phyloP scores from a whole-genome alignment of 306 rosid species.

The Prunus mume region DNA sequence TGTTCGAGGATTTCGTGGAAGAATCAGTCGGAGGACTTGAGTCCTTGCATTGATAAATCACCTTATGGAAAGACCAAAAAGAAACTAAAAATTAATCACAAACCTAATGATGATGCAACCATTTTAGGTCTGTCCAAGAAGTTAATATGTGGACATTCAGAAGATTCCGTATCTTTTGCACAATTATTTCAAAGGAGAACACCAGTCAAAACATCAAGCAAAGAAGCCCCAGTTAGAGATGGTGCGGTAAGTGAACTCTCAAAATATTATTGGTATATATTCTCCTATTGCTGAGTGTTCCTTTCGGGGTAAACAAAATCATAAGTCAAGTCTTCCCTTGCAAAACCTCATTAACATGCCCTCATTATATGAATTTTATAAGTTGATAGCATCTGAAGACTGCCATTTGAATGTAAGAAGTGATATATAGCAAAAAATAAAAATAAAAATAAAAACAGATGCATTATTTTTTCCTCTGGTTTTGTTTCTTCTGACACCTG shows the following conservation, averaged over 20 bases:
- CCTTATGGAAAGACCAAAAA: neutral
- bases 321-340: neutral
- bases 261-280: neutral
- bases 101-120: neutral
- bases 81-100: neutral
- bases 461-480: neutral
- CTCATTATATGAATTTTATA: too few species aligned
- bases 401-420: neutral
- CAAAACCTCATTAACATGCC: neutral
- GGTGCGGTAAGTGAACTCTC: conserved; percentile 4
- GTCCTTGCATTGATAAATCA: neutral
- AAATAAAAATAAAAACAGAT: neutral
- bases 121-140: neutral
- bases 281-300: neutral
- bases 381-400: too few species aligned
- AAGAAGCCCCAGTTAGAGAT: neutral
- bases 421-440: neutral
- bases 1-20: neutral
- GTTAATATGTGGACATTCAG: neutral
- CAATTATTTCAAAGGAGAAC: neutral
- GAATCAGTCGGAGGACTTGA: neutral
- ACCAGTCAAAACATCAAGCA: too few species aligned
- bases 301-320: neutral
- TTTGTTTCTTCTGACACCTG: conserved; percentile 7
- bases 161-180: neutral